phyloP scores from a whole-genome alignment of 2,329 filamentous ascomycete species.

The Stagonosporopsis tanaceti region DNA sequence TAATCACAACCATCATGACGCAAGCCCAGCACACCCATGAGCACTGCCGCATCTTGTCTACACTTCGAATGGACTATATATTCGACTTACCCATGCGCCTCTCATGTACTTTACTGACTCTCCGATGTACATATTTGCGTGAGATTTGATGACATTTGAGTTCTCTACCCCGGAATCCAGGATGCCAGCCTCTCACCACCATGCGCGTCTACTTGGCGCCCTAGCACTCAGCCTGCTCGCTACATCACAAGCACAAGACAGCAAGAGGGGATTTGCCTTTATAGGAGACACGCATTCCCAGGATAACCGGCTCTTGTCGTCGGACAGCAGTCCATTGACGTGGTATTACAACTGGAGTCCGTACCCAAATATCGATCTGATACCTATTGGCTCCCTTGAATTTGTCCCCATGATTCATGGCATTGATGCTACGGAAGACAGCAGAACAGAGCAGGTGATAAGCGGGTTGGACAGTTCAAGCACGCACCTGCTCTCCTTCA shows the following conservation, averaged over 20 bases:
- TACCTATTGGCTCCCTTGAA: slow-evolving; percentile 62
- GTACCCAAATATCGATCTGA: slow-evolving; percentile 62
- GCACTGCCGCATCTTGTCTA: slow-evolving; percentile 28
- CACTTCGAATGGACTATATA: slow-evolving; percentile 16
- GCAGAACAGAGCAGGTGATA: slow-evolving; percentile 67
- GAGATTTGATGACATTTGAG: not conserved
- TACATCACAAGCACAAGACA: slow-evolving; percentile 42
- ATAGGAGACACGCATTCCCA: slow-evolving; percentile 65
- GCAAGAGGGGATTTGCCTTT: slow-evolving; percentile 78
- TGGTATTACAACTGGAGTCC: slow-evolving; percentile 87
- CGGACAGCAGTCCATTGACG: slow-evolving; percentile 66
- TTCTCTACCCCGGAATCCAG: not conserved
- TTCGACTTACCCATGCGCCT: slow-evolving; percentile 10
- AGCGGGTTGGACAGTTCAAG: slow-evolving; percentile 63
- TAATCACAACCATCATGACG: slow-evolving; percentile 34
- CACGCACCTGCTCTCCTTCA: slow-evolving; percentile 77
- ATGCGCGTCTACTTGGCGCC: slow-evolving; percentile 4
- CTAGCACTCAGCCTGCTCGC: slow-evolving; percentile 21
- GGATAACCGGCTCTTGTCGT: slow-evolving; percentile 71
- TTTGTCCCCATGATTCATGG: slow-evolving; percentile 87
- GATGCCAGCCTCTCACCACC: slow-evolving; percentile 9
- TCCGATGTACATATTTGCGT: not conserved
- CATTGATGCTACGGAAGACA: slow-evolving; percentile 51
- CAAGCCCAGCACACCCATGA: slow-evolving; percentile 41
- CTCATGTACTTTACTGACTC: not conserved